Evolutionary conservation across 1,139 yeast genomes (phyloP).

Genomic region (Lodderomyces orthopsilosis): DNA sequence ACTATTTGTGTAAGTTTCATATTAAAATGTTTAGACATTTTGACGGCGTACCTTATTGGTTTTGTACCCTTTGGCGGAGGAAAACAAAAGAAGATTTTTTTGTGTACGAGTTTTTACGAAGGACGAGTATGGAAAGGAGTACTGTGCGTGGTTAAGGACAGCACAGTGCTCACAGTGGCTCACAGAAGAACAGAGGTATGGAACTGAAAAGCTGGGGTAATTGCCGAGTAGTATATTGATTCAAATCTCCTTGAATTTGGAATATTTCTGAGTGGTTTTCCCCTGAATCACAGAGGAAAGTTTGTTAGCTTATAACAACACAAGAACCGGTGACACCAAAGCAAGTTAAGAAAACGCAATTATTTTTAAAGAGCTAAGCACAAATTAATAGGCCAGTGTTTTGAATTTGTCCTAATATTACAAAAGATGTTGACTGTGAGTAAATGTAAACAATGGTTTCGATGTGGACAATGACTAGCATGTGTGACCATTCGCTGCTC

Average conservation of each 20-base stretch:
- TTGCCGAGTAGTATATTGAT: no score
- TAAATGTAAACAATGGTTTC: neutral
- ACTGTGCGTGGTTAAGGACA: no score
- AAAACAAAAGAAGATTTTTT: neutral
- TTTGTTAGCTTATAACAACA: no score
- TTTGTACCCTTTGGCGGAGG: neutral
- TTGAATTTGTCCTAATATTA: neutral
- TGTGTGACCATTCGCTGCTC: neutral
- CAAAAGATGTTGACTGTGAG: neutral
- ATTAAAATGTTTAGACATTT: neutral
- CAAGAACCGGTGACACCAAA: no score
- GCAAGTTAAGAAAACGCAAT: neutral
- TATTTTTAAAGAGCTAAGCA: neutral
- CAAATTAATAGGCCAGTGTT: neutral
- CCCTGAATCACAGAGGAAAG: no score
- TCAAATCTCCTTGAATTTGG: no score
- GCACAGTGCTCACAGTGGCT: no score
- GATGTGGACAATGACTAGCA: neutral
- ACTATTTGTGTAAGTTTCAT: slow-evolving; percentile 1
- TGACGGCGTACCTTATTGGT: neutral
- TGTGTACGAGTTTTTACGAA: neutral
- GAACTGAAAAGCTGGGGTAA: no score
- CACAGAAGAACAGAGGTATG: no score
- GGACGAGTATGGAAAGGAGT: neutral
- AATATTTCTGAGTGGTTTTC: no score